These are phyloP conservation scores for Aspergillus intermedius DNA, from an alignment of 2,329 filamentous ascomycete genomes.

Conservation along the genomic window DNA sequence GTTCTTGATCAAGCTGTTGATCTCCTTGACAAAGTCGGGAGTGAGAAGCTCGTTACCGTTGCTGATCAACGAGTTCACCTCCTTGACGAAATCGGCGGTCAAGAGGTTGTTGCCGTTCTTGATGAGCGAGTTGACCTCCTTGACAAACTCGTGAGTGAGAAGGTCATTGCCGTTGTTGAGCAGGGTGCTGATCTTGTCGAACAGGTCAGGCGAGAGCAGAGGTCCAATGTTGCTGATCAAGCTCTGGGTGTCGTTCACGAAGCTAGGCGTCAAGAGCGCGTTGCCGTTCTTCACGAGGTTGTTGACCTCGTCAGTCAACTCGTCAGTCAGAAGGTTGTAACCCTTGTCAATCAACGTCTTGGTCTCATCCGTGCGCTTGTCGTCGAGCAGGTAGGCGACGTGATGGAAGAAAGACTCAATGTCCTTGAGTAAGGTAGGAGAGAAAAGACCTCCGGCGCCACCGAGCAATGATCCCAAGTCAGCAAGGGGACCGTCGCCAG, in stretches of 20 bases:
- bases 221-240: constrained; percentile 2
- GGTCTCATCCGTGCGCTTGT: constrained; percentile 24
- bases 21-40: constrained; percentile 11
- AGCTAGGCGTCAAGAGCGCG: constrained; percentile 2
- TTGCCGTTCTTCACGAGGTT: constrained; percentile 8
- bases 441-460: constrained; percentile 20
- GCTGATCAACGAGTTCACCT: constrained; percentile 14
- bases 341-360: constrained; percentile 22
- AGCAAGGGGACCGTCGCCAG: constrained; percentile 5
- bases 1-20: constrained; percentile 11
- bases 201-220: constrained; percentile 1
- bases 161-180: constrained; percentile 4
- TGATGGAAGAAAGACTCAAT: constrained; percentile 30
- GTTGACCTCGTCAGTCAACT: constrained; percentile 1
- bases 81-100: constrained; percentile 8
- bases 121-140: constrained; percentile 14
- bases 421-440: constrained; percentile 23
- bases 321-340: constrained; percentile 11
- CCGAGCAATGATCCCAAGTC: constrained; percentile 29
- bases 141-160: constrained; percentile 14
- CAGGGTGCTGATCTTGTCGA: constrained; percentile 2
- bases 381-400: constrained; percentile 26
- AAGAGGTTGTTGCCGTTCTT: constrained; percentile 9
- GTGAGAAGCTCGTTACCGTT: constrained; percentile 12
- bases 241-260: constrained; percentile 1